A percentile compares a stretch with the other conserved stretches of the same genome.
These are phyloP conservation scores for Terfezia claveryi DNA, from an alignment of 495 filamentous ascomycete genomes.

Conservation along the genomic window DNA sequence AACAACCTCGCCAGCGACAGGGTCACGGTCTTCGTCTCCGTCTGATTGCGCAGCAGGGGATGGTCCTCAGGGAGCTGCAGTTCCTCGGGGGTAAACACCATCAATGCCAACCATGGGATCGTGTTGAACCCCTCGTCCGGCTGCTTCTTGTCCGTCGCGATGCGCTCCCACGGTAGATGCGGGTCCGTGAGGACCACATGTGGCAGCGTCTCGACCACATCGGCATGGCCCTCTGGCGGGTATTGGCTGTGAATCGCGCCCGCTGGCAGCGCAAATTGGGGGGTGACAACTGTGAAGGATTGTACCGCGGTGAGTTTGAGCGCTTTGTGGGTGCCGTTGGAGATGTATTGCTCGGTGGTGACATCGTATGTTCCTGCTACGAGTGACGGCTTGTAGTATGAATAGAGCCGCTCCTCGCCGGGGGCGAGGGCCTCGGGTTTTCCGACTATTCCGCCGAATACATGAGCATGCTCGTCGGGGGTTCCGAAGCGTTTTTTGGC, in stretches of 20 bases:
- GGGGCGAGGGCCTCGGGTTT: slow-evolving; percentile 6
- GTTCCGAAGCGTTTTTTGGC: slow-evolving; percentile 1
- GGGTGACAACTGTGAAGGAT: slow-evolving; percentile 21
- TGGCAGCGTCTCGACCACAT: slow-evolving; percentile 21
- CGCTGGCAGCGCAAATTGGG: slow-evolving; percentile 17
- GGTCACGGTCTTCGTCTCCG: slow-evolving; percentile 7
- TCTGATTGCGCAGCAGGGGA: slow-evolving; percentile 2
- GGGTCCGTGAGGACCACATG: slow-evolving; percentile 31
- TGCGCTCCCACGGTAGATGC: slow-evolving; percentile 28
- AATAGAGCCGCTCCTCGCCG: slow-evolving; percentile 18
- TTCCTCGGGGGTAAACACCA: slow-evolving; percentile 18
- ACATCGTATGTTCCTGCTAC: slow-evolving; percentile 13
- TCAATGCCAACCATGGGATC: slow-evolving; percentile 23
- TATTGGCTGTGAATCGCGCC: slow-evolving; percentile 22
- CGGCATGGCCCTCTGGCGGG: slow-evolving; percentile 24
- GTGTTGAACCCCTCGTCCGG: slow-evolving; percentile 7
- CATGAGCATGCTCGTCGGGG: neutral
- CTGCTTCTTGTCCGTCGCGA: slow-evolving; percentile 4
- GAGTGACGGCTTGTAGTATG: slow-evolving; percentile 19
- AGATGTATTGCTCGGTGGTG: slow-evolving; percentile 9
- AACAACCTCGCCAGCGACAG: slow-evolving; percentile 6
- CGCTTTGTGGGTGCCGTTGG: neutral
- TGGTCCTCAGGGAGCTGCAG: neutral
- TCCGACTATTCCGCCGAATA: neutral
- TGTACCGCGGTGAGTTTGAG: slow-evolving; percentile 6